These are phyloP conservation scores for Euphorbia corollata DNA, from an alignment of 441 rosid genomes.

Conservation along the genomic window DNA sequence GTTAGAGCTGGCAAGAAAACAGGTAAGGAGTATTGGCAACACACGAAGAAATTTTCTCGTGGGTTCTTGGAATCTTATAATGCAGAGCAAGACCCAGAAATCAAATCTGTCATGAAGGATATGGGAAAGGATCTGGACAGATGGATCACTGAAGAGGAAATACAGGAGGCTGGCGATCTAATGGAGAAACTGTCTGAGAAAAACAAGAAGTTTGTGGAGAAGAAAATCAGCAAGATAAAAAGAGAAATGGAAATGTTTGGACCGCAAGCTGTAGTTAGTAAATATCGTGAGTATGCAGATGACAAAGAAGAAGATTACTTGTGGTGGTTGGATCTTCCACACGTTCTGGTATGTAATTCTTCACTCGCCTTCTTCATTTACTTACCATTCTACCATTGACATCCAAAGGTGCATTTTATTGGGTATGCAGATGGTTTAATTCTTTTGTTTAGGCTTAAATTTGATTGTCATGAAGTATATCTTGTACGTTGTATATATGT, in stretches of 20 bases:
- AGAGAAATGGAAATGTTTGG: constrained; percentile 90
- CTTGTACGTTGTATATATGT: neutral
- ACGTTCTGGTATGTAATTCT: constrained; percentile 51
- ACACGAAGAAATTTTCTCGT: constrained; percentile 89
- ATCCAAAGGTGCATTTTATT: neutral
- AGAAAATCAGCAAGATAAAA: constrained; percentile 70
- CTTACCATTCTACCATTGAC: neutral
- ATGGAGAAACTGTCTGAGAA: constrained; percentile 50
- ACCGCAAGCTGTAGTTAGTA: constrained; percentile 86
- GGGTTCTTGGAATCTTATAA: constrained; percentile 73
- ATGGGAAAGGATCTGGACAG: constrained; percentile 86
- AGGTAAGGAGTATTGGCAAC: constrained; percentile 88
- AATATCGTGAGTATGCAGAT: constrained; percentile 75
- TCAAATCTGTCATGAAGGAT: constrained; percentile 72
- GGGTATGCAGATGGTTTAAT: neutral
- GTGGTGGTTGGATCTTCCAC: constrained; percentile 96
- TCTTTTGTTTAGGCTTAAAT: neutral
- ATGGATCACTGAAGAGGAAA: constrained; percentile 89
- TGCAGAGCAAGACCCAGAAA: constrained; percentile 76
- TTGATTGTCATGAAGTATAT: neutral
- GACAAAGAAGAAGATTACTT: constrained; percentile 71
- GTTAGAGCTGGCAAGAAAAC: constrained; percentile 64
- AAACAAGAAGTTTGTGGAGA: constrained; percentile 63
- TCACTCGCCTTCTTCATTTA: constrained; percentile 5
- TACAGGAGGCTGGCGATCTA: constrained; percentile 69